Base-by-base conservation (phyloP, 768 basidiomycete genomes). In the Suillus subaureus region DNA sequence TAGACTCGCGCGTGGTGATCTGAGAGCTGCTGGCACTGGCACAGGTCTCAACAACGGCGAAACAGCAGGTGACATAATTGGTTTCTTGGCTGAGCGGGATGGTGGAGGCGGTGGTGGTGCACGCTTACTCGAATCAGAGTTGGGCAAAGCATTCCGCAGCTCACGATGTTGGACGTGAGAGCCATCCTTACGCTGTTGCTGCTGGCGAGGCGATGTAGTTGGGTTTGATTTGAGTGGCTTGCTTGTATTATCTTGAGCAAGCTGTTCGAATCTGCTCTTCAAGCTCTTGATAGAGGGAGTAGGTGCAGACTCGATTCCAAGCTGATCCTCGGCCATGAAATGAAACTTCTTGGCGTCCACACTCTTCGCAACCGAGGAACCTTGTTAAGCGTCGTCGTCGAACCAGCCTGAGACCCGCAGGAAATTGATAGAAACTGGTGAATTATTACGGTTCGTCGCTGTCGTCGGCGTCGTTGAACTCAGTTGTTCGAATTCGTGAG, bases 191-290 rank as follows among this genome's bases (percentile, higher is more conserved):
- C 33, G 21, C 7, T 35, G 35, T 35, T 35, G 35, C 35, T 35
- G 37, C 9, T 39, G 56, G 15, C 57, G 57, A 15, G 56, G 37
- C 16, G 23, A 68, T 64, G 66, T 71, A 66, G 61, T 69, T 42
- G 60, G 67, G 6, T 3, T 28, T 40, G 31, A 9, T 55, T 58
- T 67, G 35, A 61, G 42, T 42, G 68, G 28, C 49, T 73, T 47
- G 40, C 66, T 43, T 42, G 74, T 72, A 15, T 80, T 76, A 12
- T 80, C 79, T 55, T 80, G 78, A 4, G 90, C 88, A 31, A 91
- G 77, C 69, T 87, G 84, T 73, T 93, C 91, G 71, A 92, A 93
- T 71, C 80, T 85, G 37, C 89, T 90, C 54, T 85, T 85, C 21
- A 93, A 80, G 66, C 83, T 90, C 75, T 84, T 88, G 62, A 93